phyloP scores from a whole-genome alignment of 768 basidiomycete genomes.

The Phlebiopsis flavidoalba region DNA sequence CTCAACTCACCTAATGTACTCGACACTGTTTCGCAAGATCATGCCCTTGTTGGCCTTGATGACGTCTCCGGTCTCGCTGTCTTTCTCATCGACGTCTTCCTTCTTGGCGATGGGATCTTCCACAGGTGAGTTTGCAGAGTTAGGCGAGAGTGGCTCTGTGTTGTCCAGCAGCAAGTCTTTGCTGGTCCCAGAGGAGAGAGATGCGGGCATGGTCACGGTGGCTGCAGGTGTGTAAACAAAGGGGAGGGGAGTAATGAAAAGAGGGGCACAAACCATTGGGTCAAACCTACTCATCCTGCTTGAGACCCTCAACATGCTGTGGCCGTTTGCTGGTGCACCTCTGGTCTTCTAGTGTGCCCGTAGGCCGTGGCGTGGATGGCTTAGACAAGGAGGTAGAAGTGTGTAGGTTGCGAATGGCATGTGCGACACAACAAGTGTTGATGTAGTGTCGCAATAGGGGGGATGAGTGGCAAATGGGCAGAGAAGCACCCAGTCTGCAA shows the following conservation, averaged over 20 bases:
- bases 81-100: slow-evolving; percentile 22
- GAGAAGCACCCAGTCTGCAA: no score
- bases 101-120: slow-evolving; percentile 7
- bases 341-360: no score
- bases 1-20: slow-evolving; percentile 38
- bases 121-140: neutral
- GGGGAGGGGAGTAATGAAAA: neutral
- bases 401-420: no score
- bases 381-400: no score
- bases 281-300: no score
- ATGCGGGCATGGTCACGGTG: slow-evolving; percentile 21
- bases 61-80: slow-evolving; percentile 34
- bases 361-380: no score
- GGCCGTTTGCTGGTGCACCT: no score
- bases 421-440: no score
- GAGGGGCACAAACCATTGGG: slow-evolving; percentile 32
- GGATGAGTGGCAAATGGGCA: no score
- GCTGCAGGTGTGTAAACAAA: slow-evolving; percentile 12
- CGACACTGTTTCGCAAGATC: slow-evolving; percentile 70
- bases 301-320: no score
- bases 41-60: slow-evolving; percentile 95
- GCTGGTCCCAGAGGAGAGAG: slow-evolving; percentile 18
- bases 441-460: no score
- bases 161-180: slow-evolving; percentile 21
- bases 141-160: slow-evolving; percentile 5